These are phyloP conservation scores for Coemansia sp. DNA, from an alignment of 192 early-diverging fungal genomes.

Conservation along the genomic window DNA sequence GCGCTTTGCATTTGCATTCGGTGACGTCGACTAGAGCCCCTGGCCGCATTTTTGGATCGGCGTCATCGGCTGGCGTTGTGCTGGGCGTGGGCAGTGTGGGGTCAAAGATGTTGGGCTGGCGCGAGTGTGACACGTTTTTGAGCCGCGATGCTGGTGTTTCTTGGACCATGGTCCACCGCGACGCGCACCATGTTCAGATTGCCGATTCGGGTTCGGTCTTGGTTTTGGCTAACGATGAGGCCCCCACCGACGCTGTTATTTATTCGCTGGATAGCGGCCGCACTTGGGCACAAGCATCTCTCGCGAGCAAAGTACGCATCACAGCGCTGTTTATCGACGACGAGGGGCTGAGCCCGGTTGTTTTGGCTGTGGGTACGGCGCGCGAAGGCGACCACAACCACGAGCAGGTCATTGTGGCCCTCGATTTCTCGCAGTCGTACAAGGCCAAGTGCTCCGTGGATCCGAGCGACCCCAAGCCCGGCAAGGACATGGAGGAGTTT, in stretches of 20 bases:
- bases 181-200: conserved; percentile 81
- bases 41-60: conserved; percentile 71
- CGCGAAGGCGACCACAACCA: conserved; percentile 20
- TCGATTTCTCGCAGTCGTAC: conserved; percentile 68
- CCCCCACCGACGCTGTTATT: conserved; percentile 54
- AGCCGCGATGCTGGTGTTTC: conserved; percentile 79
- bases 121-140: conserved; percentile 80
- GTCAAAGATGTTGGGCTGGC: conserved; percentile 61
- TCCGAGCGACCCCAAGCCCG: conserved; percentile 52
- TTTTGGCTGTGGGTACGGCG: conserved; percentile 60
- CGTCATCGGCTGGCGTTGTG: conserved; percentile 76
- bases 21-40: conserved; percentile 65
- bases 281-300: conserved; percentile 59
- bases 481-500: conserved; percentile 33
- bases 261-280: conserved; percentile 79
- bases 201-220: conserved; percentile 78
- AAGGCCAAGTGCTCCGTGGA: conserved; percentile 66
- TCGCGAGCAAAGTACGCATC: conserved; percentile 57
- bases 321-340: conserved; percentile 75
- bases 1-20: conserved; percentile 85
- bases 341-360: conserved; percentile 69
- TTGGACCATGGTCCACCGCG: conserved; percentile 65
- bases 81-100: conserved; percentile 91
- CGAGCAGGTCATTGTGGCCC: conserved; percentile 55
- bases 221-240: conserved; percentile 65